phyloP scores from a whole-genome alignment of 768 basidiomycete species.

The Baorangia bicolor region DNA sequence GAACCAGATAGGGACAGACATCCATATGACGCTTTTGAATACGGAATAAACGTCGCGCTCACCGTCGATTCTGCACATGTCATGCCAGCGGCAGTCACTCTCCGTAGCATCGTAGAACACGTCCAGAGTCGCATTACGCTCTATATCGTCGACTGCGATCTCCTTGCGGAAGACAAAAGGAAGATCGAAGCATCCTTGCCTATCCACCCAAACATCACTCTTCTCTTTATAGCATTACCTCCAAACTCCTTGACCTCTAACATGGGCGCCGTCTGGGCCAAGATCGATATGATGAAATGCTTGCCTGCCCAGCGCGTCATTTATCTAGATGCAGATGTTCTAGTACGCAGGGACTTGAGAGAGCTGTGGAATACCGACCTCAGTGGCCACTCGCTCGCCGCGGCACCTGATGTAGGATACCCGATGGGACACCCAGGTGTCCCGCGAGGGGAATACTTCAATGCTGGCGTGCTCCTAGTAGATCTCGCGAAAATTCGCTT shows the following conservation, averaged over 20 bases:
- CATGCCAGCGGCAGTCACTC: slow-evolving; percentile 47
- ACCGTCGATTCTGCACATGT: slow-evolving; percentile 44
- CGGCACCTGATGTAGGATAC: slow-evolving; percentile 47
- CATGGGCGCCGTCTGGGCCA: slow-evolving; percentile 45
- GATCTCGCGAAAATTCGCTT: slow-evolving; percentile 43
- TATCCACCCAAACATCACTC: slow-evolving; percentile 31
- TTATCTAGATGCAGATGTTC: slow-evolving; percentile 54
- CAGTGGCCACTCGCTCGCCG: slow-evolving; percentile 41
- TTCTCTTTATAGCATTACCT: slow-evolving; percentile 44
- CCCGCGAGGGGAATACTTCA: slow-evolving; percentile 45
- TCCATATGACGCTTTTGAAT: slow-evolving; percentile 33
- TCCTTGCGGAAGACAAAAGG: slow-evolving; percentile 35
- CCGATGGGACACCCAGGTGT: slow-evolving; percentile 45
- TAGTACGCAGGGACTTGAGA: slow-evolving; percentile 41
- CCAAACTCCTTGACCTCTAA: slow-evolving; percentile 25
- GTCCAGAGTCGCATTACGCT: slow-evolving; percentile 42
- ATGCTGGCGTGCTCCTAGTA: slow-evolving; percentile 53
- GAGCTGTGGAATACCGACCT: slow-evolving; percentile 48
- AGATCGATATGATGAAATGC: slow-evolving; percentile 45
- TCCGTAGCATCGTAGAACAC: slow-evolving; percentile 40
- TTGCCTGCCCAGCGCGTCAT: slow-evolving; percentile 50
- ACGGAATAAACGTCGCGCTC: slow-evolving; percentile 49
- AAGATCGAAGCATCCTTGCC: slow-evolving; percentile 34
- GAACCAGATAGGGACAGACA: slow-evolving; percentile 1
- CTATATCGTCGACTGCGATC: slow-evolving; percentile 51